phyloP scores from a whole-genome alignment of 2,329 filamentous ascomycete species.

The Ophiostoma quercus region DNA sequence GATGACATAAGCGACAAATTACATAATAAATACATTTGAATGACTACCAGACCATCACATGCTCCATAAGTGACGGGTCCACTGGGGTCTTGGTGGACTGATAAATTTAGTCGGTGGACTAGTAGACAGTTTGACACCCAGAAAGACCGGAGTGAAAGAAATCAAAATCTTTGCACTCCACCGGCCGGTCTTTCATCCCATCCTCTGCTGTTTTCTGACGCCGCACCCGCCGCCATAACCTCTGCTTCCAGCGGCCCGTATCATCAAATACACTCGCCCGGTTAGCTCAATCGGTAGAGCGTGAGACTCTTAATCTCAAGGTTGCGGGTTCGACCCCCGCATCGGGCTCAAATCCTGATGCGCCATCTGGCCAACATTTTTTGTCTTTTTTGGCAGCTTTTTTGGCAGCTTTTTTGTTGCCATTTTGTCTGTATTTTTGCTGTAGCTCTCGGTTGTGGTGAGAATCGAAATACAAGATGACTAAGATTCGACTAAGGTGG shows the following conservation, averaged over 20 bases:
- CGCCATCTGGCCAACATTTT: slow-evolving; percentile 21
- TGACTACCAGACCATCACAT: too few relatives aligned
- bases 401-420: neutral
- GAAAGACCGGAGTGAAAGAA: too few relatives aligned
- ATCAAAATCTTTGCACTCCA: neutral
- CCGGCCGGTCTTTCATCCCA: neutral
- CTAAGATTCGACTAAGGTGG: too few relatives aligned
- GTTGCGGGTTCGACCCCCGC: slow-evolving; percentile 42
- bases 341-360: slow-evolving; percentile 43
- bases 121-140: too few relatives aligned
- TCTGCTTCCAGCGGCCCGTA: neutral
- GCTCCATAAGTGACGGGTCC: too few relatives aligned
- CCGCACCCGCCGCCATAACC: neutral
- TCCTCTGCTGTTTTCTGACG: neutral
- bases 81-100: too few relatives aligned
- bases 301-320: slow-evolving; percentile 59
- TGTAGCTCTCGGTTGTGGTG: neutral
- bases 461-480: too few relatives aligned
- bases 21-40: neutral
- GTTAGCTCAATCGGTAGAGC: slow-evolving; percentile 68
- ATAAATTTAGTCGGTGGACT: too few relatives aligned
- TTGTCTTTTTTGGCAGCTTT: neutral
- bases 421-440: neutral
- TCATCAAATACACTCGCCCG: slow-evolving; percentile 35
- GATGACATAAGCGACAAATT: neutral